These are phyloP conservation scores for Arthrinium puccinioides DNA, from an alignment of 2,329 filamentous ascomycete species.

Conservation along the genomic window DNA sequence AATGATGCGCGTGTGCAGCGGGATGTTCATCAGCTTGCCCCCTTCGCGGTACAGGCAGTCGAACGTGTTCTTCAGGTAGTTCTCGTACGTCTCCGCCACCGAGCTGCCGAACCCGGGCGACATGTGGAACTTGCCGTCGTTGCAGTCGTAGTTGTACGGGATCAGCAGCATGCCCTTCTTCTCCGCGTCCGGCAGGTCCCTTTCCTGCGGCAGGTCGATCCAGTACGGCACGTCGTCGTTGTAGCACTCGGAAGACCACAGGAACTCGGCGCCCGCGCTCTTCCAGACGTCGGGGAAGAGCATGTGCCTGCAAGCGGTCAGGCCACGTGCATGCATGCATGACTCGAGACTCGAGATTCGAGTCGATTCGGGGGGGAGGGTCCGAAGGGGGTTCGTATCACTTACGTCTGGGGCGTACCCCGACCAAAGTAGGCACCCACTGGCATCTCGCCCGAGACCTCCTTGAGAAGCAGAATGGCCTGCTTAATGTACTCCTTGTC, in stretches of 20 bases:
- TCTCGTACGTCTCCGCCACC: conserved; percentile 28
- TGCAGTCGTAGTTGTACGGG: conserved; percentile 30
- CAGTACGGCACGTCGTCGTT: conserved; percentile 22
- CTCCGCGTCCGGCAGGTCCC: conserved; percentile 17
- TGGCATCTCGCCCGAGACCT: conserved; percentile 23
- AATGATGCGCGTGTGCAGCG: conserved; percentile 30
- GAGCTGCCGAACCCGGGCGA: conserved; percentile 31
- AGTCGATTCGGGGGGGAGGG: too few relatives aligned
- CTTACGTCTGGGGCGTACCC: conserved; percentile 19
- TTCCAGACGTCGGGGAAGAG: conserved; percentile 20
- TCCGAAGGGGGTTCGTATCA: background rate
- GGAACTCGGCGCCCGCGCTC: conserved; percentile 16
- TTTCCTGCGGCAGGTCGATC: conserved; percentile 20
- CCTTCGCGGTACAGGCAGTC: conserved; percentile 32
- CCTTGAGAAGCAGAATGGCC: conserved; percentile 24
- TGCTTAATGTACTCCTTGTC: conserved; percentile 31
- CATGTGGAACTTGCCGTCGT: conserved; percentile 36
- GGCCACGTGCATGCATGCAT: too few relatives aligned
- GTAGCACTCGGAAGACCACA: conserved; percentile 21
- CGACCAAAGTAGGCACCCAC: conserved; percentile 27
- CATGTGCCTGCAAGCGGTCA: conserved; percentile 4
- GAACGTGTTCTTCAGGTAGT: conserved; percentile 32
- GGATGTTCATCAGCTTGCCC: conserved; percentile 34
- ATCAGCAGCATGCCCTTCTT: conserved; percentile 29
- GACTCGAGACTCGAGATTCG: too few relatives aligned